Evolutionary conservation across 2,329 filamentous ascomycete genomes (phyloP), one percentile per base, ranked within the genome.

Genomic region (Coniochaeta ligniaria): DNA sequence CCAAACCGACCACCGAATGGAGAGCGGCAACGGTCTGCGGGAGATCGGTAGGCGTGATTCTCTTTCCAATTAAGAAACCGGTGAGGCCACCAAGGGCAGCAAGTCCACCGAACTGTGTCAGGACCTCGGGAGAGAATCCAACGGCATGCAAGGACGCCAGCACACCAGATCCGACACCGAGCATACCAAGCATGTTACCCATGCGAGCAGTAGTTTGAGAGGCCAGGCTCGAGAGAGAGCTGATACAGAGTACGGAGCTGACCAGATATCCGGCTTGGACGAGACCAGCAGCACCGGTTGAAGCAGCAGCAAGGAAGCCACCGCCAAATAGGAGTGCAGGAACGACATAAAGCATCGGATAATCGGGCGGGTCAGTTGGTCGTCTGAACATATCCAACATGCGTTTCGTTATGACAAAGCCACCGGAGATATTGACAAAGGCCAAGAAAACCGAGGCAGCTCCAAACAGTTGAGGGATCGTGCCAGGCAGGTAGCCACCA

Each of bases 381-480:
- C 90, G 83, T 70, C 89, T 90, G 71, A 94, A 94, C 90, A 94
- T 94, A 72, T 96, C 92, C 50, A 96, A 79, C 92, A 96, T 96
- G 64, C 92, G 83, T 76, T 96, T 96, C 3, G 92, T 96, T 62
- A 96, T 91, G 50, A 96, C 89, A 63, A 96, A 96, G 0, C 92
- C 92, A 61, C 92, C 92, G 0, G 90, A 88, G 2, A 96, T 87
- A 65, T 96, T 96, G 63, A 96, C 90, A 70, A 95, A 96, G 0
- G 92, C 92, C 22, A 96, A 77, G 6, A 95, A 78, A 1, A 96
- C 92, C 1, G 91, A 96, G 1, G 86, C 74, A 1, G 92, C 90
- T 60, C 92, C 92, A 38, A 96, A 84, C 2, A 77, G 74, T 70
- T 96, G 91, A 0, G 92, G 92, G 6, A 96, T 79, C 0, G 91